Evolutionary conservation across 257 asterid genomes (phyloP), one percentile per base, ranked within the genome.

Genomic region (Craterostigma plantagineum): DNA sequence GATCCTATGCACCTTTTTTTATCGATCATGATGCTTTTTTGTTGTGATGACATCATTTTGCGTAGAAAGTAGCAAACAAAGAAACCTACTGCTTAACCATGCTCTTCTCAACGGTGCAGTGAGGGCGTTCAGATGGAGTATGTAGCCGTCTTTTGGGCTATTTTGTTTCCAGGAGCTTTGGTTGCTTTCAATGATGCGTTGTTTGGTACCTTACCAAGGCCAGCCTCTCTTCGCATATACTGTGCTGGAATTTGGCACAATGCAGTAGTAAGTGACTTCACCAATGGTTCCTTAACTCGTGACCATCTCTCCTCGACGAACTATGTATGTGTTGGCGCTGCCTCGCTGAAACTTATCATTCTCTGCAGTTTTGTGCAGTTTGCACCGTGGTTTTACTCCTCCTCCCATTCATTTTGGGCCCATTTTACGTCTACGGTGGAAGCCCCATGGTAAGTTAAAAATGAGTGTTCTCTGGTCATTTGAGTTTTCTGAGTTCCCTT

Each of bases 221-320:
- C 49, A 45, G 70, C 94, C 66, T 53, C 84, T 48, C 92, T 86
- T 16, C 97, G 92, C 18, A 69, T 81, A 63, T 78, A 86, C 56
- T 81, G 84, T 64, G 97, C 97, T 55, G 97, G 97, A 38, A 63
- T 81, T 71, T 81, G 92, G 94, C 97, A 86, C 68, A 86, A 81
- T 60, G 97, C 92, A 5, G 76, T 63, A 38, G 96, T 76, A 66
- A 47, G 91, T 62, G 45, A 54, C 59, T 51, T 14, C n/a, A n/a
- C n/a, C n/a, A n/a, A n/a, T n/a, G n/a, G n/a, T n/a, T n/a, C n/a
- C n/a, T n/a, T n/a, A n/a, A n/a, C n/a, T 62, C 57, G 51, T 42
- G 35, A 35, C 18, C 63, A n/a, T n/a, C n/a, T n/a, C n/a, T n/a
- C n/a, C n/a, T n/a, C n/a, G n/a, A n/a, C n/a, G n/a, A n/a, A n/a